These are phyloP conservation scores for Rhypophila decipiens DNA, from an alignment of 495 filamentous ascomycete genomes.

Conservation along the genomic window DNA sequence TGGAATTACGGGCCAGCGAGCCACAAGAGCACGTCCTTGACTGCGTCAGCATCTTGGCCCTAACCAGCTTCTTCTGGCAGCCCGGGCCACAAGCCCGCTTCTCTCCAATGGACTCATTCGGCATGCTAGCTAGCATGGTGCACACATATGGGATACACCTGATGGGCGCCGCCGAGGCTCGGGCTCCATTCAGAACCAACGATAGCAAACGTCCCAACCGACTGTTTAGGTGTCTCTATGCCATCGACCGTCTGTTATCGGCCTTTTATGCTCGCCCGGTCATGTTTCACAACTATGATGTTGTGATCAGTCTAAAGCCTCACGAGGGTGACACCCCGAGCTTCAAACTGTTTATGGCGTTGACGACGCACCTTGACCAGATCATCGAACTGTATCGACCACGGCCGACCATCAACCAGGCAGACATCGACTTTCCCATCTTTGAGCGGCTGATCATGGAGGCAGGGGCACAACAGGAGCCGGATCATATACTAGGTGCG, in stretches of 20 bases:
- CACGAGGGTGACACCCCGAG: conserved; percentile 30
- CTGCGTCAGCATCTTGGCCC: conserved; percentile 16
- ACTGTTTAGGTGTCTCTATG: conserved; percentile 63
- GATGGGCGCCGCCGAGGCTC: background rate
- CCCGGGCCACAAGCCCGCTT: conserved; percentile 11
- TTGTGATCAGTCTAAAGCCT: conserved; percentile 31
- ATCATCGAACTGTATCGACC: conserved; percentile 66
- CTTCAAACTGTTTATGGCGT: conserved; percentile 41
- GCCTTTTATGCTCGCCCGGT: conserved; percentile 59
- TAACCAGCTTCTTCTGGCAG: conserved; percentile 26
- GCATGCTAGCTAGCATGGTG: conserved; percentile 44
- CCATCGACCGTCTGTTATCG: conserved; percentile 58
- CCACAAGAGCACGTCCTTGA: conserved; percentile 7
- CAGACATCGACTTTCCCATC: conserved; percentile 48
- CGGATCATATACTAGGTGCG: conserved; percentile 42
- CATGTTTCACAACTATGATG: conserved; percentile 59
- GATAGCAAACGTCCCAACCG: conserved; percentile 1
- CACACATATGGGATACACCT: conserved; percentile 62
- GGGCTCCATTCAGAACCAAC: background rate
- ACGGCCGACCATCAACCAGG: conserved; percentile 34
- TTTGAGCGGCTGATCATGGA: conserved; percentile 60
- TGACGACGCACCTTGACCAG: conserved; percentile 50
- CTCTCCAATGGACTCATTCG: conserved; percentile 13
- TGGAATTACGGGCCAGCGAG: conserved; percentile 4
- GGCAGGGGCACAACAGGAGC: conserved; percentile 31